Percentiles rank a stretch among this genome's conserved stretches.
Conservation (phyloP, 1,139 yeast species). For the Zygosaccharomyces pseudobailii region DNA sequence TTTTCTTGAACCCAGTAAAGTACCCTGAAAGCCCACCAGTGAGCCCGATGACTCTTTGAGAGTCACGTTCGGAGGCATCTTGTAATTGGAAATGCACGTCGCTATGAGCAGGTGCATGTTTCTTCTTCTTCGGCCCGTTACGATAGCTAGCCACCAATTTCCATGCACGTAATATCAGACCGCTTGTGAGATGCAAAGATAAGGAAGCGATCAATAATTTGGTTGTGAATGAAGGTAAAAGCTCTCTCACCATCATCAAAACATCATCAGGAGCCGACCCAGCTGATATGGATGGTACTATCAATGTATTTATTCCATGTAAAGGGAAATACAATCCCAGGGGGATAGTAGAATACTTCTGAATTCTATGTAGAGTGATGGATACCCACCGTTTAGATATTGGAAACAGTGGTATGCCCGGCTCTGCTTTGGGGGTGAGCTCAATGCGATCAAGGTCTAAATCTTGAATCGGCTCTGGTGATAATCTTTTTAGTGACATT, state of each 20-base stretch:
- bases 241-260: slow-evolving; percentile 24
- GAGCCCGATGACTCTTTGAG: slow-evolving; percentile 24
- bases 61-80: slow-evolving; percentile 10
- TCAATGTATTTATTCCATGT: slow-evolving; percentile 24
- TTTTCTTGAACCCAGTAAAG: slow-evolving; percentile 21
- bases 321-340: slow-evolving; percentile 23
- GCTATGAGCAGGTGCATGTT: slow-evolving; percentile 4
- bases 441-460: slow-evolving; percentile 9
- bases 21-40: slow-evolving; percentile 27
- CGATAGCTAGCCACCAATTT: not conserved
- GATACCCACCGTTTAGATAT: slow-evolving; percentile 10
- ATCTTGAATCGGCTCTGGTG: slow-evolving; percentile 19
- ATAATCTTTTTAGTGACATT: slow-evolving; percentile 15
- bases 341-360: slow-evolving; percentile 24
- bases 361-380: slow-evolving; percentile 14
- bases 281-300: slow-evolving; percentile 22
- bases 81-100: slow-evolving; percentile 6
- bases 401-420: slow-evolving; percentile 13
- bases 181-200: slow-evolving; percentile 18
- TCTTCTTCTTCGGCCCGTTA: not conserved
- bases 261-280: slow-evolving; percentile 23
- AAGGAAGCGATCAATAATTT: slow-evolving; percentile 15
- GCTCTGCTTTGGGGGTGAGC: slow-evolving; percentile 4
- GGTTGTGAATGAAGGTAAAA: slow-evolving; percentile 19
- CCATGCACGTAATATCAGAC: slow-evolving; percentile 18